phyloP scores from a whole-genome alignment of 768 basidiomycete genomes.

The Termitomyces heimii region DNA sequence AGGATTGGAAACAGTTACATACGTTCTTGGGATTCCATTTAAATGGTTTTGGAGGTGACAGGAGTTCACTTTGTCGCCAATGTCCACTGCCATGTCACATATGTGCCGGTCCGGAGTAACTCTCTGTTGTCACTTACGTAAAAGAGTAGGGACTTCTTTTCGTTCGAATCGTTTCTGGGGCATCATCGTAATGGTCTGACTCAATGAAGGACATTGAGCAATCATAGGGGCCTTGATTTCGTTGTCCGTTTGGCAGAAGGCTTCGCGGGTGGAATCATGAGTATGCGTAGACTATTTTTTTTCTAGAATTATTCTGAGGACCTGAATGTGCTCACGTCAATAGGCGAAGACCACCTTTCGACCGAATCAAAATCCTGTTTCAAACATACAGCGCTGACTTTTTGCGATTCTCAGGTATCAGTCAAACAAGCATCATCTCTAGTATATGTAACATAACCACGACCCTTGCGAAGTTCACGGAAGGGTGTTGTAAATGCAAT shows the following conservation, averaged over 20 bases:
- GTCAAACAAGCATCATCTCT: neutral
- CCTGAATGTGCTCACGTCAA: neutral
- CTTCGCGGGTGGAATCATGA: neutral
- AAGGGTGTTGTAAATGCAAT: neutral
- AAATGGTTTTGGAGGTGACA: neutral
- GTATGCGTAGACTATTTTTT: neutral
- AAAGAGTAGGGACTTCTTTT: neutral
- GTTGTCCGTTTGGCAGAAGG: neutral
- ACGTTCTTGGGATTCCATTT: neutral
- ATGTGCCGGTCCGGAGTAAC: neutral
- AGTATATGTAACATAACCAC: neutral
- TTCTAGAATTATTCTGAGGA: neutral
- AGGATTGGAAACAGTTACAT: neutral
- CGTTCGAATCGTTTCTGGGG: neutral
- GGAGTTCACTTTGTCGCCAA: neutral
- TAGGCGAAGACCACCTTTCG: slow-evolving; percentile 5
- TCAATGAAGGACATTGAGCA: neutral
- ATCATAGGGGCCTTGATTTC: neutral
- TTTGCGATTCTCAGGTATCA: slow-evolving; percentile 1
- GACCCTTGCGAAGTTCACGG: neutral
- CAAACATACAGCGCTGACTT: slow-evolving; percentile 2
- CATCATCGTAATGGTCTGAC: neutral
- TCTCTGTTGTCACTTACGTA: too few species aligned
- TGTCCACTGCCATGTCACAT: neutral
- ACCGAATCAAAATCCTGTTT: slow-evolving; percentile 4